Conservation (phyloP, 306 rosid genomes). For the Parietaria judaica region DNA sequence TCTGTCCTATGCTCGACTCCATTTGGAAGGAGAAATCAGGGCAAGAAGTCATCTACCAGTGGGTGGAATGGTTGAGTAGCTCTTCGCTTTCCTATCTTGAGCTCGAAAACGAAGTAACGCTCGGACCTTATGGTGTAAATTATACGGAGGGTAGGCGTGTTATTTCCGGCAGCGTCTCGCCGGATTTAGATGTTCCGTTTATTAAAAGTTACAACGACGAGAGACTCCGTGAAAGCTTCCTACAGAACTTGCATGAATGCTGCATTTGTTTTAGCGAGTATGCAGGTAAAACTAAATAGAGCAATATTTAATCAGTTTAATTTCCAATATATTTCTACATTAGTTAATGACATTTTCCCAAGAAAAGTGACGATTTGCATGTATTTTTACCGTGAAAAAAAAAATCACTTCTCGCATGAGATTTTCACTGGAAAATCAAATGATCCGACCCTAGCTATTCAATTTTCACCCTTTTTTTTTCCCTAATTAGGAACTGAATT, state of each 20-base stretch:
- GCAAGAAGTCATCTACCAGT: constrained; percentile 73
- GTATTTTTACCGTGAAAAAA: background rate
- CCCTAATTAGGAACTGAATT: constrained; percentile 51
- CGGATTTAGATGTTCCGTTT: constrained; percentile 59
- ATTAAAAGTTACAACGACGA: constrained; percentile 54
- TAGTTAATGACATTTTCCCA: background rate
- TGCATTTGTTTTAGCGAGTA: constrained; percentile 66
- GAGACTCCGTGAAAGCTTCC: constrained; percentile 53
- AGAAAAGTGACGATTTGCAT: background rate
- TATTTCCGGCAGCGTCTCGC: constrained; percentile 42
- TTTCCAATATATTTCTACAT: background rate
- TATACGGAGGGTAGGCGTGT: constrained; percentile 48
- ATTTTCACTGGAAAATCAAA: background rate
- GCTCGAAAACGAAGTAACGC: constrained; percentile 49
- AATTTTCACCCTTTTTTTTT: background rate
- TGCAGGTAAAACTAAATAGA: constrained; percentile 40
- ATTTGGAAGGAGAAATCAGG: constrained; percentile 67
- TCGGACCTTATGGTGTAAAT: constrained; percentile 56
- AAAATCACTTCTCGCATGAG: constrained; percentile 5
- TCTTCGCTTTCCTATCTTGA: constrained; percentile 62
- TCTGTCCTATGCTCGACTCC: constrained; percentile 64
- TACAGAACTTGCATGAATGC: constrained; percentile 54
- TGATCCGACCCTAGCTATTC: constrained; percentile 9
- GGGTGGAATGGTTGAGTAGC: constrained; percentile 82
- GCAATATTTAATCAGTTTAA: too few species aligned